Conservation (phyloP, 1,284 basidiomycete genomes). For the Caloboletus inedulis region DNA sequence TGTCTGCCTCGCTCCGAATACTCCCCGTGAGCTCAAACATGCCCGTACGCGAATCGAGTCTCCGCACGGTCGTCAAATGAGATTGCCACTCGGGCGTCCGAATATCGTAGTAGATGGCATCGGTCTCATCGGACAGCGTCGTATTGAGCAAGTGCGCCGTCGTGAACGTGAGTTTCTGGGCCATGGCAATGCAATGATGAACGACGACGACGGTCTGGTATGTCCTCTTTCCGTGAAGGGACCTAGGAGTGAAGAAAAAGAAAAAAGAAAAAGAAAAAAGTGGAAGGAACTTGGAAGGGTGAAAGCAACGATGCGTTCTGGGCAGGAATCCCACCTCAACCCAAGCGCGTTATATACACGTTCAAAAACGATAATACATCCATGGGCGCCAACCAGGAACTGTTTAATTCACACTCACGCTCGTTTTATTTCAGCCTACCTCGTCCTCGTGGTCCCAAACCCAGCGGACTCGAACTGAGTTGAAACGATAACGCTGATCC, state of each 20-base stretch:
- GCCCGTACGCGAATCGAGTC: conserved; percentile 31
- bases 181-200: conserved; percentile 14
- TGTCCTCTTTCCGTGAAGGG: not conserved
- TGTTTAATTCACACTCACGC: too few species aligned
- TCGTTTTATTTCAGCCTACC: not conserved
- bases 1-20: conserved; percentile 35
- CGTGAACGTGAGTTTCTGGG: conserved; percentile 38
- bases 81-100: conserved; percentile 42
- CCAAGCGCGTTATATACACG: not conserved
- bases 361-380: too few species aligned
- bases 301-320: not conserved
- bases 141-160: conserved; percentile 39
- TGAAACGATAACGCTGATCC: not conserved
- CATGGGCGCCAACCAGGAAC: too few species aligned
- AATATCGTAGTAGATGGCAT: conserved; percentile 43
- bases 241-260: not conserved
- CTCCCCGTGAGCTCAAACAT: conserved; percentile 35
- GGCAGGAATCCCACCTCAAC: not conserved
- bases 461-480: not conserved
- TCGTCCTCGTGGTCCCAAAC: not conserved
- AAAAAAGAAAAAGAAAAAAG: too few species aligned
- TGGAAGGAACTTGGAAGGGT: too few species aligned
- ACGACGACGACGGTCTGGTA: not conserved
- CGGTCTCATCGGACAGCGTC: conserved; percentile 38
- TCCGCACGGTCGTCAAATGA: conserved; percentile 36